Conservation (phyloP, 129 eudicot genomes). For the Ambrosia trifida region DNA sequence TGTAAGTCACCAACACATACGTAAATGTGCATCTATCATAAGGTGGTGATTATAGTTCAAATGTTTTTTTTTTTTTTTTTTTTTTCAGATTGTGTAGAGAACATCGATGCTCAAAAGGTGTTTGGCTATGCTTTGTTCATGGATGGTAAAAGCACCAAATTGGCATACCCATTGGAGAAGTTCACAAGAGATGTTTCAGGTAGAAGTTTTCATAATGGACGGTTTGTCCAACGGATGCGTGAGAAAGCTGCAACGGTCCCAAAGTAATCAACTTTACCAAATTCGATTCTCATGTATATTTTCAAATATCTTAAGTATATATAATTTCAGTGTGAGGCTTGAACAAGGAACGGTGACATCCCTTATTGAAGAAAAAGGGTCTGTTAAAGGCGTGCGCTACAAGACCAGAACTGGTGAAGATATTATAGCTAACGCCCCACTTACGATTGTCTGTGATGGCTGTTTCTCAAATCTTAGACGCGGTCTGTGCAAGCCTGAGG, state of each 20-base stretch:
- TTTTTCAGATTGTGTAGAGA: slow-evolving; percentile 55
- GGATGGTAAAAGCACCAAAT: slow-evolving; percentile 49
- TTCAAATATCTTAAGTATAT: slow-evolving; percentile 1
- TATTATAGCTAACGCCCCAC: slow-evolving; percentile 54
- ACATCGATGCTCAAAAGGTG: slow-evolving; percentile 66
- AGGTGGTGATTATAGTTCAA: no score
- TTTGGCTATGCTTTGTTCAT: slow-evolving; percentile 68
- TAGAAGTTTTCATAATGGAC: slow-evolving; percentile 65
- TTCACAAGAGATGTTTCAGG: slow-evolving; percentile 49
- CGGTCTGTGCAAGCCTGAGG: slow-evolving; percentile 73
- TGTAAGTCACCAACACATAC: not conserved
- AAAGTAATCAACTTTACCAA: slow-evolving; percentile 36
- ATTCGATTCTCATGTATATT: not conserved
- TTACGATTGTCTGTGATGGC: slow-evolving; percentile 79
- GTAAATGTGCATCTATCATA: not conserved
- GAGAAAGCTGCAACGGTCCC: slow-evolving; percentile 65
- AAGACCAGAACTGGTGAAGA: slow-evolving; percentile 56
- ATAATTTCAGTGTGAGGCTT: slow-evolving; percentile 50
- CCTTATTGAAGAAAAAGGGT: slow-evolving; percentile 64
- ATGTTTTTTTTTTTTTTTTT: not conserved
- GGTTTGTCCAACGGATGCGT: slow-evolving; percentile 64
- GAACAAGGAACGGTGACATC: slow-evolving; percentile 78
- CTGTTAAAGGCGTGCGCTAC: slow-evolving; percentile 63
- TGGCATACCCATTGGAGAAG: slow-evolving; percentile 56
- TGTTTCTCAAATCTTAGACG: slow-evolving; percentile 78